These are phyloP conservation scores for Emmonsiellopsis sp. DNA, from an alignment of 2,329 filamentous ascomycete genomes.

Conservation along the genomic window DNA sequence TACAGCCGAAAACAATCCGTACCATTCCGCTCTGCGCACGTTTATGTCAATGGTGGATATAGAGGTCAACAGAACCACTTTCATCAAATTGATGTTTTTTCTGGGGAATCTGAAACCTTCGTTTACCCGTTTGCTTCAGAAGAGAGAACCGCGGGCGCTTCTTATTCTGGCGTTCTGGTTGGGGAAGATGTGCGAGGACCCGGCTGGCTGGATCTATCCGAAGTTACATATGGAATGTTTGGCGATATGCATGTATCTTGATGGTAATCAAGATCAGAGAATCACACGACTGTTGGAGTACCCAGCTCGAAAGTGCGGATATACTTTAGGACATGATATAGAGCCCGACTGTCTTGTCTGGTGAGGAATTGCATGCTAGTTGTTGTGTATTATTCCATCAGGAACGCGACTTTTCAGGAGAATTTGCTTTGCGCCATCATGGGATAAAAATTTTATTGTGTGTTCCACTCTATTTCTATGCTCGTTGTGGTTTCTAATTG, in stretches of 20 bases:
- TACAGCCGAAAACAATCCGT: slow-evolving; percentile 25
- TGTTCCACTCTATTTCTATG: too few species aligned
- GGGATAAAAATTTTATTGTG: too few species aligned
- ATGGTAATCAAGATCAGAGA: slow-evolving; percentile 20
- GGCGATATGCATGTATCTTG: slow-evolving; percentile 30
- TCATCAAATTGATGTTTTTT: slow-evolving; percentile 21
- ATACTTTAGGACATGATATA: slow-evolving; percentile 19
- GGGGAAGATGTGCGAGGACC: slow-evolving; percentile 19
- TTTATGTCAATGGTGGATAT: slow-evolving; percentile 24
- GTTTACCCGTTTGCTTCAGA: slow-evolving; percentile 20
- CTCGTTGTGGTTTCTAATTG: too few species aligned
- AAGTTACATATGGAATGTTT: slow-evolving; percentile 25
- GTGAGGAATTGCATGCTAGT: not conserved
- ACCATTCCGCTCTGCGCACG: slow-evolving; percentile 27
- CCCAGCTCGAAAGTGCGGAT: slow-evolving; percentile 26
- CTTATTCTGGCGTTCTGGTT: slow-evolving; percentile 28
- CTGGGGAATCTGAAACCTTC: slow-evolving; percentile 25
- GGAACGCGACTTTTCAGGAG: too few species aligned
- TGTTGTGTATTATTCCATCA: too few species aligned
- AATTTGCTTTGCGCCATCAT: too few species aligned
- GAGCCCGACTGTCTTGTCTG: slow-evolving; percentile 1
- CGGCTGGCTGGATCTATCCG: slow-evolving; percentile 23
- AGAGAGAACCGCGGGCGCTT: slow-evolving; percentile 24
- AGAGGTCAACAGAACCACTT: slow-evolving; percentile 16
- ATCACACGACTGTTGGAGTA: slow-evolving; percentile 23